phyloP scores from a whole-genome alignment of 2,329 filamentous ascomycete species.

The Fusarium longipes region DNA sequence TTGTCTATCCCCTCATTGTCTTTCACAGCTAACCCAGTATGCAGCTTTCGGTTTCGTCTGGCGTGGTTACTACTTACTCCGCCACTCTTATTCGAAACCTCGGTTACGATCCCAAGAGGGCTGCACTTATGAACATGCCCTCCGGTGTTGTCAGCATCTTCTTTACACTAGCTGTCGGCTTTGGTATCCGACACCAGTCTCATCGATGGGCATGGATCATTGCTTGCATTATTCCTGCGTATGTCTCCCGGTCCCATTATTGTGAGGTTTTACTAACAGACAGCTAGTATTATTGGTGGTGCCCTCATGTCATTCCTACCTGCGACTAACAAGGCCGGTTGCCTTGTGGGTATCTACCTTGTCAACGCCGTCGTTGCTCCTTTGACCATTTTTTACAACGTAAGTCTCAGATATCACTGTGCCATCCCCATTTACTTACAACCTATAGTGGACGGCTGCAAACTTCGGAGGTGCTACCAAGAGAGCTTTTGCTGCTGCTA shows the following conservation, averaged over 20 bases:
- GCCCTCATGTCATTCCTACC: slow-evolving; percentile 66
- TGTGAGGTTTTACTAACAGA: background rate
- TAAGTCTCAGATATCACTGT: slow-evolving; percentile 36
- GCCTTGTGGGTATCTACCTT: slow-evolving; percentile 62
- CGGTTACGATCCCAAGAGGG: slow-evolving; percentile 57
- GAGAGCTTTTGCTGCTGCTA: slow-evolving; percentile 61
- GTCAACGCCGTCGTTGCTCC: slow-evolving; percentile 62
- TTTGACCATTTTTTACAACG: slow-evolving; percentile 59
- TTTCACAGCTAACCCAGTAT: background rate
- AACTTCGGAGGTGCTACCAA: slow-evolving; percentile 66
- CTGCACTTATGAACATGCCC: slow-evolving; percentile 66
- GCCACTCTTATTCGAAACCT: slow-evolving; percentile 63
- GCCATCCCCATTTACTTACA: rapidly evolving
- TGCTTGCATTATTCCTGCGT: slow-evolving; percentile 61
- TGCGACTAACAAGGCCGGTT: slow-evolving; percentile 57
- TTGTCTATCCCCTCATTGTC: background rate
- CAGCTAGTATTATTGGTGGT: slow-evolving; percentile 58
- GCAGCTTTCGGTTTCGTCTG: slow-evolving; percentile 62
- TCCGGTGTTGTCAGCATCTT: slow-evolving; percentile 64
- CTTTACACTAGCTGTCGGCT: slow-evolving; percentile 61
- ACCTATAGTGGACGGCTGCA: slow-evolving; percentile 57
- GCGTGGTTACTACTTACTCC: slow-evolving; percentile 66
- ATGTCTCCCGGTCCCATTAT: slow-evolving; percentile 18
- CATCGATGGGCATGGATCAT: slow-evolving; percentile 64
- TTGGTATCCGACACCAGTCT: slow-evolving; percentile 58